A percentile compares a stretch with the other conserved stretches of the same genome.
Evolutionary conservation across 75 land plant species (phyloP).

Genomic region (Cunninghamia lanceolata): DNA sequence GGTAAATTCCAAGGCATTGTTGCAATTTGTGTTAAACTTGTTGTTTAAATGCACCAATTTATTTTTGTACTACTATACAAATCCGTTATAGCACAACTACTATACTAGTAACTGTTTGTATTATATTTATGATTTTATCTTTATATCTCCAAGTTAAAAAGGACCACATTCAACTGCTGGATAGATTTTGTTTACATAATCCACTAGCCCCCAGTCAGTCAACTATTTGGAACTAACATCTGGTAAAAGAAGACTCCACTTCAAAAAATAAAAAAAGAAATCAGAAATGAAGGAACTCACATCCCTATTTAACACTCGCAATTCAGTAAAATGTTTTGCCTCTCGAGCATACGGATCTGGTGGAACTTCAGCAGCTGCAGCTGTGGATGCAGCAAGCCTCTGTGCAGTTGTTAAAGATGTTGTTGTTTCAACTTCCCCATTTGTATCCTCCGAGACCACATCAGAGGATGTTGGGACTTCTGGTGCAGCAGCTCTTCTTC

Average conservation of each 20-base stretch:
- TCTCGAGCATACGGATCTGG: slow-evolving; percentile 88
- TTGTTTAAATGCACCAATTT: too few relatives aligned
- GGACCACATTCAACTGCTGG: too few relatives aligned
- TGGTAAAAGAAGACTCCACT: background rate
- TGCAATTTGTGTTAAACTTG: too few relatives aligned
- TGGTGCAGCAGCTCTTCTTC: slow-evolving; percentile 59
- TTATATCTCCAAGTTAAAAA: too few relatives aligned
- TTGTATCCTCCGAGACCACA: slow-evolving; percentile 24
- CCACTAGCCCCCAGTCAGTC: background rate
- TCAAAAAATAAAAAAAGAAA: background rate
- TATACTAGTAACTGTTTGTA: too few relatives aligned
- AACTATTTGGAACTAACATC: background rate
- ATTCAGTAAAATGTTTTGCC: slow-evolving; percentile 95
- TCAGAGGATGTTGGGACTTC: slow-evolving; percentile 26
- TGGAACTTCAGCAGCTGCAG: slow-evolving; percentile 41
- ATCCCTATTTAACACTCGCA: slow-evolving; percentile 82
- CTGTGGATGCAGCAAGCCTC: slow-evolving; percentile 68
- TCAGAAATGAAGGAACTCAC: slow-evolving; percentile 38
- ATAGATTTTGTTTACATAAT: background rate
- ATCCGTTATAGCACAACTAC: too few relatives aligned
- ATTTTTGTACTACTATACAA: too few relatives aligned
- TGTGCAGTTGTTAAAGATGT: slow-evolving; percentile 77
- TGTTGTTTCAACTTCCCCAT: slow-evolving; percentile 67
- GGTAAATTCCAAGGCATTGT: too few relatives aligned
- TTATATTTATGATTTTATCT: too few relatives aligned